A percentile compares a stretch with the other conserved stretches of the same genome.
These are phyloP conservation scores for Insectozyma bohioensis DNA, from an alignment of 1,139 yeast species.

Conservation along the genomic window DNA sequence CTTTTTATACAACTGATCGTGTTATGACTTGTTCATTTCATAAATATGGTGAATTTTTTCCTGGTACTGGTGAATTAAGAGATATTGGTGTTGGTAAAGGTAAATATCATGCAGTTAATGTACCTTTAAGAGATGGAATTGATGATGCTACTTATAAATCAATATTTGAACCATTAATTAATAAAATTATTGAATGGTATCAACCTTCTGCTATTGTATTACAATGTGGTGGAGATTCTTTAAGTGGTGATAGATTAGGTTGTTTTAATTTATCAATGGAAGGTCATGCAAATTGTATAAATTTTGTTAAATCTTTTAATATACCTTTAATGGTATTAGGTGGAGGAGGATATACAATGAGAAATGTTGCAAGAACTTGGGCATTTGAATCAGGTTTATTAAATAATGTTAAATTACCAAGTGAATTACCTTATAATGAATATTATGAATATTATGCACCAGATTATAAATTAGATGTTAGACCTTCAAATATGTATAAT, in stretches of 20 bases:
- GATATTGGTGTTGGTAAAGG: constrained; percentile 90
- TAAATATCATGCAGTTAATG: constrained; percentile 81
- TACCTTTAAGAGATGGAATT: constrained; percentile 92
- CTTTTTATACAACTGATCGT: constrained; percentile 90
- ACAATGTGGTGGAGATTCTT: constrained; percentile 97
- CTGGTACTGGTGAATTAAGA: constrained; percentile 89
- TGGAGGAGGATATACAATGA: constrained; percentile 99
- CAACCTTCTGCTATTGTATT: constrained; percentile 93
- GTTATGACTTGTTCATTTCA: constrained; percentile 98
- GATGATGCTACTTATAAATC: constrained; percentile 92
- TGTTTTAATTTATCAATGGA: constrained; percentile 88
- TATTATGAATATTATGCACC: constrained; percentile 98
- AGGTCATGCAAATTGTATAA: constrained; percentile 96
- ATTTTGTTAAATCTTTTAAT: constrained; percentile 80
- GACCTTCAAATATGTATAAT: constrained; percentile 96
- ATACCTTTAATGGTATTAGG: constrained; percentile 93
- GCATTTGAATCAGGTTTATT: constrained; percentile 89
- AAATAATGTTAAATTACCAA: constrained; percentile 74
- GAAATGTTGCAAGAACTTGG: constrained; percentile 97
- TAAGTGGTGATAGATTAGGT: constrained; percentile 91
- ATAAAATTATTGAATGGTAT: constrained; percentile 83
- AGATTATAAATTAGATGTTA: constrained; percentile 87
- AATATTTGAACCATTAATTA: constrained; percentile 82
- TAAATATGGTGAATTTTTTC: constrained; percentile 95
- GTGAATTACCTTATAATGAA: constrained; percentile 91